Conservation (phyloP, 768 basidiomycete species). For the Boletus tylopilopsis region DNA sequence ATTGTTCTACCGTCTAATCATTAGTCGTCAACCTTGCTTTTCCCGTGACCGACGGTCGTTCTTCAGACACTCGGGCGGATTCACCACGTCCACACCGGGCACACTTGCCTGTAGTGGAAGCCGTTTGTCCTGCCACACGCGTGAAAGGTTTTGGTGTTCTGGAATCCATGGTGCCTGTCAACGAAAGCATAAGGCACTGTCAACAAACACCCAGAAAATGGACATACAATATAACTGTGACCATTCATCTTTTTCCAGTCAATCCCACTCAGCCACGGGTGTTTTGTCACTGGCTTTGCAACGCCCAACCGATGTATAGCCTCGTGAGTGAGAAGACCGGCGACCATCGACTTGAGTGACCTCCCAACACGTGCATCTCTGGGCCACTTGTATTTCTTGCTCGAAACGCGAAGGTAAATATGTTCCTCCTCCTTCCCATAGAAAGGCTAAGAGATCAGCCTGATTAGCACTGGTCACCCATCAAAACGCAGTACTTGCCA, state of each 20-base stretch:
- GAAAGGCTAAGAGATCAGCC: slow-evolving; percentile 18
- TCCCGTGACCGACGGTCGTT: slow-evolving; percentile 36
- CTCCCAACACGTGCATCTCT: slow-evolving; percentile 32
- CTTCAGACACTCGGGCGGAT: slow-evolving; percentile 32
- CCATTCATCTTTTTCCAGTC: slow-evolving; percentile 46
- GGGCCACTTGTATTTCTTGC: slow-evolving; percentile 39
- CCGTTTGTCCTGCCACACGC: slow-evolving; percentile 37
- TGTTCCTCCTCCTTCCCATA: slow-evolving; percentile 24
- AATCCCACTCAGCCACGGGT: slow-evolving; percentile 45
- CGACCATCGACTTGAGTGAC: slow-evolving; percentile 41
- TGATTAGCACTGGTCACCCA: not conserved
- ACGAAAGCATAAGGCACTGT: not conserved
- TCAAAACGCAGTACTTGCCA: slow-evolving; percentile 23
- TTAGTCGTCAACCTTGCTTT: not conserved
- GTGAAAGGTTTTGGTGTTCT: slow-evolving; percentile 17
- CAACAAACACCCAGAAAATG: not conserved
- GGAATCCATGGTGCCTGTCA: slow-evolving; percentile 44
- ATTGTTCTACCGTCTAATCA: not conserved
- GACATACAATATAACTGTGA: slow-evolving; percentile 44
- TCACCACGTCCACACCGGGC: slow-evolving; percentile 37
- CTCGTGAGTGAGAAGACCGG: slow-evolving; percentile 37
- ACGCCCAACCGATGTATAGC: slow-evolving; percentile 39
- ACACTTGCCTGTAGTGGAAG: slow-evolving; percentile 36
- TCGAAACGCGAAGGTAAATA: slow-evolving; percentile 27
- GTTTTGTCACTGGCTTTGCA: slow-evolving; percentile 32